Conservation (phyloP, 345 rosid genomes). For the Ricinus communis region DNA sequence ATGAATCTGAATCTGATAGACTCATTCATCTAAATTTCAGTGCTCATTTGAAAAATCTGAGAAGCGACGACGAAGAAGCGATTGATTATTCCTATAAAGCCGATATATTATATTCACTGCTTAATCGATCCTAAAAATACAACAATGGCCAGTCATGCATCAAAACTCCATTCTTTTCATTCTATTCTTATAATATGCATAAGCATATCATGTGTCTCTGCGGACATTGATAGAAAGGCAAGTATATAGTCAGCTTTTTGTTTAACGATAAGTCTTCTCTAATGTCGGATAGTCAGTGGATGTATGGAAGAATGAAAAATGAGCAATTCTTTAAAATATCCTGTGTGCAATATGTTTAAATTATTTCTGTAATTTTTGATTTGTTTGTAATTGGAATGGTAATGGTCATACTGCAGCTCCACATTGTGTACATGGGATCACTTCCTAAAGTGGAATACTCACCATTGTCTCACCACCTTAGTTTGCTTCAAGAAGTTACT, state of each 20-base stretch:
- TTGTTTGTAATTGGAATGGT: neutral
- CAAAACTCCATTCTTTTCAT: neutral
- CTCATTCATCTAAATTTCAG: neutral
- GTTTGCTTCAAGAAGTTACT: slow-evolving; percentile 24
- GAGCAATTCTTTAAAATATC: too few species aligned
- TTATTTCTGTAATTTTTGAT: neutral
- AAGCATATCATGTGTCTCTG: neutral
- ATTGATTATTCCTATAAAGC: too few species aligned
- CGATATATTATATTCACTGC: too few species aligned
- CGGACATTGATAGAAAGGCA: slow-evolving; percentile 13
- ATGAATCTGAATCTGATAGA: neutral
- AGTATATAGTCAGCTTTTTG: neutral
- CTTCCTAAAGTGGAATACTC: slow-evolving; percentile 25
- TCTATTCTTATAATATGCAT: neutral
- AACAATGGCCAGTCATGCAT: neutral
- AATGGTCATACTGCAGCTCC: slow-evolving; percentile 13
- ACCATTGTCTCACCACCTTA: slow-evolving; percentile 27
- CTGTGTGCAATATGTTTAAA: too few species aligned
- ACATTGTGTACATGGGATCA: slow-evolving; percentile 50
- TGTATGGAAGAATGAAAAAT: too few species aligned
- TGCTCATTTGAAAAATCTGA: too few species aligned
- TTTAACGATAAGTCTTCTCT: neutral
- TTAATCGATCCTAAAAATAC: neutral
- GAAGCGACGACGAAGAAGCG: too few species aligned
- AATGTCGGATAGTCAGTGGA: too few species aligned